phyloP scores from a whole-genome alignment of 441 rosid genomes.

The Arabidopsis lyrata region DNA sequence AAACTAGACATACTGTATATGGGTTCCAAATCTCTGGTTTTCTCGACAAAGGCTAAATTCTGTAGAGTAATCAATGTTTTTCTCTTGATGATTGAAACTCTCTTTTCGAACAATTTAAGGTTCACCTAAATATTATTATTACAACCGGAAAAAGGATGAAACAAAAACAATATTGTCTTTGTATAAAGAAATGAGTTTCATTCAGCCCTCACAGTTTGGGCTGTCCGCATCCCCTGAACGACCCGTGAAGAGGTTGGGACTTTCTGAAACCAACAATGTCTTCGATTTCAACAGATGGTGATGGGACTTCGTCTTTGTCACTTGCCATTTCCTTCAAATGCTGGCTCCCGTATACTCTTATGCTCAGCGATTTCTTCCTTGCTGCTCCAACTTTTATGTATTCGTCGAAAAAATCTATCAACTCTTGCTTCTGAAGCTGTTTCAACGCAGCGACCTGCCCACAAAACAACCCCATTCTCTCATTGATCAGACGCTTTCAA shows the following conservation, averaged over 20 bases:
- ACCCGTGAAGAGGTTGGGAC: constrained; percentile 84
- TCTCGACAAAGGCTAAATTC: not conserved
- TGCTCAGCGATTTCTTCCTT: constrained; percentile 64
- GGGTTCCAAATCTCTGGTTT: not conserved
- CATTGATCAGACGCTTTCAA: not conserved
- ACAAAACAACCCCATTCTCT: constrained; percentile 20
- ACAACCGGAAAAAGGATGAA: not conserved
- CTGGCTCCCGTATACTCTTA: constrained; percentile 67
- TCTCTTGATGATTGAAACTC: constrained; percentile 4
- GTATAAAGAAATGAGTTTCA: constrained; percentile 28
- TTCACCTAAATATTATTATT: constrained; percentile 12
- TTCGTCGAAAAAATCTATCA: constrained; percentile 76
- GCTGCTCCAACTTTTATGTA: constrained; percentile 70
- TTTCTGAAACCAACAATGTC: constrained; percentile 81
- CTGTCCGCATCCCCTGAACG: constrained; percentile 48
- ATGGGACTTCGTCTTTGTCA: constrained; percentile 51
- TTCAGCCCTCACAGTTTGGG: constrained; percentile 51
- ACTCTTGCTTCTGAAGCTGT: constrained; percentile 72
- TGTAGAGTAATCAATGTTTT: not conserved
- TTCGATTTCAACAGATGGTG: constrained; percentile 51
- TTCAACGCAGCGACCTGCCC: constrained; percentile 70
- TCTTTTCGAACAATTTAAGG: not conserved
- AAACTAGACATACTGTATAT: not conserved
- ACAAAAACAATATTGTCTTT: not conserved
- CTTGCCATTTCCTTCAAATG: constrained; percentile 59